Percentiles rank a stretch among this genome's conserved stretches.
Conservation (phyloP, 768 basidiomycete genomes). For the Scleroderma bovista region DNA sequence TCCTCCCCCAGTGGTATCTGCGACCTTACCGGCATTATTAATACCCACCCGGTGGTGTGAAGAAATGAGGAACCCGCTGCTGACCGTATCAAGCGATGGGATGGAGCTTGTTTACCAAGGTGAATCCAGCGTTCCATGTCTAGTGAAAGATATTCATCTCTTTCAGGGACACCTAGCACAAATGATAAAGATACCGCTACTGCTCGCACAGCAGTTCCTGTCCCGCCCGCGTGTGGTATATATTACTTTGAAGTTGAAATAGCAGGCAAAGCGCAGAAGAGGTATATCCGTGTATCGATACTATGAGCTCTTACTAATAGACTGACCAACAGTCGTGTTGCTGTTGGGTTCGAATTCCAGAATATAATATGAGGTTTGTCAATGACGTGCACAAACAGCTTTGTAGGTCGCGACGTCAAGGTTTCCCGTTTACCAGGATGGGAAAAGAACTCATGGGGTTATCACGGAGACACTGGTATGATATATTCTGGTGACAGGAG, state of each 20-base stretch:
- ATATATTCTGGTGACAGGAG: constrained; percentile 70
- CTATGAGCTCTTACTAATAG: constrained; percentile 11
- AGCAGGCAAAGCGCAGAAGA: constrained; percentile 70
- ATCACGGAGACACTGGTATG: constrained; percentile 85
- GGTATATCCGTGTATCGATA: constrained; percentile 40
- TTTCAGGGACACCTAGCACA: constrained; percentile 44
- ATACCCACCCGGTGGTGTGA: constrained; percentile 81
- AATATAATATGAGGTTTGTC: background rate
- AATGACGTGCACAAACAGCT: constrained; percentile 37
- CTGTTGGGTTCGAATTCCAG: constrained; percentile 57
- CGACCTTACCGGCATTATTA: constrained; percentile 39
- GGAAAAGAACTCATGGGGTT: constrained; percentile 86
- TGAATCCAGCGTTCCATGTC: constrained; percentile 21
- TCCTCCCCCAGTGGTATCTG: constrained; percentile 16
- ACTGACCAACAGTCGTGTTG: constrained; percentile 55
- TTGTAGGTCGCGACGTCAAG: constrained; percentile 60
- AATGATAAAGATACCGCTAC: constrained; percentile 83
- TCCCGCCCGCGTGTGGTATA: constrained; percentile 83
- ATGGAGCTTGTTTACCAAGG: constrained; percentile 71
- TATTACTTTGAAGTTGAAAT: constrained; percentile 94
- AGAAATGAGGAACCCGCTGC: constrained; percentile 49
- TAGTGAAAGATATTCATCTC: constrained; percentile 2
- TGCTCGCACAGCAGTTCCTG: constrained; percentile 68
- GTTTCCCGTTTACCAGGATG: constrained; percentile 78
- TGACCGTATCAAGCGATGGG: constrained; percentile 66